phyloP scores from a whole-genome alignment of 2,329 filamentous ascomycete species.

The Aspergillus sp. region DNA sequence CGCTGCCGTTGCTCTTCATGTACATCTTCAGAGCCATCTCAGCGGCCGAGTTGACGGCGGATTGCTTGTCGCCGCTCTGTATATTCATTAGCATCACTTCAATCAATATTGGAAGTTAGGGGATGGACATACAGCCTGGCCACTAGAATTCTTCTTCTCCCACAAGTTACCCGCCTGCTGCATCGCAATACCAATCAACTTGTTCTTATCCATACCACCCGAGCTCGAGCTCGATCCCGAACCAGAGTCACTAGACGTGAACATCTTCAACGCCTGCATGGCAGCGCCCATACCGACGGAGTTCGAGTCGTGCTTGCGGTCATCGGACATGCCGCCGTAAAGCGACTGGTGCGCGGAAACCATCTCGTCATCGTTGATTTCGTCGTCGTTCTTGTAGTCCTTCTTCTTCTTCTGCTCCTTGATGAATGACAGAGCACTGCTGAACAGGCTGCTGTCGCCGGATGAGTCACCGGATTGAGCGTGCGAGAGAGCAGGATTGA shows the following conservation, averaged over 20 bases:
- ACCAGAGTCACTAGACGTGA: conserved; percentile 49
- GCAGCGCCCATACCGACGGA: conserved; percentile 40
- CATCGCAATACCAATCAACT: conserved; percentile 82
- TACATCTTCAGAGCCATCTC: conserved; percentile 90
- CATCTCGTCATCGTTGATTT: conserved; percentile 59
- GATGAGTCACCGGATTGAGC: conserved; percentile 40
- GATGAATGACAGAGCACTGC: conserved; percentile 50
- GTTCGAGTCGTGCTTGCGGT: conserved; percentile 39
- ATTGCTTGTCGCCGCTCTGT: conserved; percentile 65
- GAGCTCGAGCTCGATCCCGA: conserved; percentile 19
- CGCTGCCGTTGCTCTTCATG: conserved; percentile 64
- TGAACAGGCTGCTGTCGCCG: conserved; percentile 51
- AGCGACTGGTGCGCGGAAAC: conserved; percentile 69
- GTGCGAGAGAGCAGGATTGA: conserved; percentile 48
- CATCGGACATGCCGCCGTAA: conserved; percentile 48
- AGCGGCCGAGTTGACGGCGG: conserved; percentile 68
- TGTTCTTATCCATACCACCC: conserved; percentile 58
- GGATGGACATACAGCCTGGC: conserved; percentile 44
- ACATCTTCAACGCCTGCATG: conserved; percentile 65
- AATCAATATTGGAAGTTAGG: conserved; percentile 2
- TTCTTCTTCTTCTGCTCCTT: conserved; percentile 44
- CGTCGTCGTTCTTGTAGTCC: conserved; percentile 41
- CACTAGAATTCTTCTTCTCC: conserved; percentile 52
- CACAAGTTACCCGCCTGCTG: conserved; percentile 75
- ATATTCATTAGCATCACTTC: conserved; percentile 4